Evolutionary conservation across 2,329 filamentous ascomycete species (phyloP), one percentile per base, ranked within the genome.

Genomic region (Nannizzia gypsea): DNA sequence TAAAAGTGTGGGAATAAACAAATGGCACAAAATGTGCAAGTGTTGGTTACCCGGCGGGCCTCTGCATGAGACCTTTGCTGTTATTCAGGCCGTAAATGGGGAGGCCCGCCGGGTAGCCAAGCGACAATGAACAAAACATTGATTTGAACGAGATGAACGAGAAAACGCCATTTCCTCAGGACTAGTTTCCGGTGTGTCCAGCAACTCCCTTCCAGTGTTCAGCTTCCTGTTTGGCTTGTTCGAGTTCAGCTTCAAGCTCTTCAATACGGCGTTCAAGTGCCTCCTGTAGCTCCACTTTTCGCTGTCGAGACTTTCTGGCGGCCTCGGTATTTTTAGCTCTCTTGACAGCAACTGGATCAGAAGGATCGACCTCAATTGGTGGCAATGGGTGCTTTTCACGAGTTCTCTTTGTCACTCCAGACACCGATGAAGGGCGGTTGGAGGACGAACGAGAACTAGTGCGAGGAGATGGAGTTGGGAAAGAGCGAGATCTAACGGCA

Each of bases 321-420:
- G 92, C 92, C 72, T 95, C 82, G 6, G 90, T 95, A 73, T 96
- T 97, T 66, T 90, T 87, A 57, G 90, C 91, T 72, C 92, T 88
- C 84, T 96, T 96, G 80, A 91, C 83, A 20, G 89, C 90, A n/a
- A 87, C 72, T 8, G 81, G 82, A 68, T 96, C 91, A 46, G 67
- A 76, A 0, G 85, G 82, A 66, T 96, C 89, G 40, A 90, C 82
- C 62, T 87, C 77, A 71, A 96, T 91, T 5, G 86, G 85, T 63
- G 88, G 86, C 59, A 95, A 78, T 63, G 87, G 85, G 11, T n/a
- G 17, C 80, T 91, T 92, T 70, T 89, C 85, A 64, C 89, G 87
- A 71, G 88, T 86, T 65, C 88, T 87, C 67, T 87, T 76, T 69
- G 76, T 82, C 59, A 95, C 84, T 63, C 89, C 89, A 65, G 86